Evolutionary conservation across 345 rosid genomes (phyloP).

Genomic region (Populus euphratica): DNA sequence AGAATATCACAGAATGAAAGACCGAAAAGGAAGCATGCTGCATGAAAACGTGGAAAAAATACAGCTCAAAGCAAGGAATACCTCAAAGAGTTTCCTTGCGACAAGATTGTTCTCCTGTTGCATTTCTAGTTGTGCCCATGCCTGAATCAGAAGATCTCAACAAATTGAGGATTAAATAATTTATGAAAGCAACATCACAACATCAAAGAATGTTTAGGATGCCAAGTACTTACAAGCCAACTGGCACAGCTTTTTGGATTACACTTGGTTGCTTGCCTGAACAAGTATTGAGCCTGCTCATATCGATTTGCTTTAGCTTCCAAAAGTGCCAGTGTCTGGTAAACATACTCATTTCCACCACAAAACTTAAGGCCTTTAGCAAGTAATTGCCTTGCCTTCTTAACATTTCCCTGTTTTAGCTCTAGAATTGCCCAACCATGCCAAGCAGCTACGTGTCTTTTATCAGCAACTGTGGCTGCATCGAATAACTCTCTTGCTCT

Average conservation of each 20-base stretch:
- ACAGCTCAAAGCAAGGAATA: conserved; percentile 16
- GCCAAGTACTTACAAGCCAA: conserved; percentile 81
- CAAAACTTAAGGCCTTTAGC: conserved; percentile 80
- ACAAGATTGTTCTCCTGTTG: conserved; percentile 68
- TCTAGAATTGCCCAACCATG: conserved; percentile 99
- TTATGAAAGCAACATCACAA: background rate
- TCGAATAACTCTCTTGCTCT: conserved; percentile 89
- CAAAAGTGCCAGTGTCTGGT: conserved; percentile 80
- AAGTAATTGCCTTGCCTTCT: conserved; percentile 88
- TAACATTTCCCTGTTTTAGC: conserved; percentile 82
- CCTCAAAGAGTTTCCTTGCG: conserved; percentile 90
- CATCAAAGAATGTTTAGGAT: background rate
- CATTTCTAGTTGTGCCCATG: conserved; percentile 94
- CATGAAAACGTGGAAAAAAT: background rate
- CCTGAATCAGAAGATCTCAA: conserved; percentile 40
- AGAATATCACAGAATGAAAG: conserved; percentile 3
- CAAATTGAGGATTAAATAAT: conserved; percentile 4
- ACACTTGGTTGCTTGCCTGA: conserved; percentile 81
- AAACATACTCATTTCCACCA: conserved; percentile 88
- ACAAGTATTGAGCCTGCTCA: conserved; percentile 76
- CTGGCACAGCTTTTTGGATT: conserved; percentile 94
- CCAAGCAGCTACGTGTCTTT: conserved; percentile 89
- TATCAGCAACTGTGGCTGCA: conserved; percentile 95
- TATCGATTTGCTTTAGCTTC: conserved; percentile 74
- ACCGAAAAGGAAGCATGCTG: background rate